Conservation (phyloP, 1,284 basidiomycete species). For the Trichosporon coremiiforme region DNA sequence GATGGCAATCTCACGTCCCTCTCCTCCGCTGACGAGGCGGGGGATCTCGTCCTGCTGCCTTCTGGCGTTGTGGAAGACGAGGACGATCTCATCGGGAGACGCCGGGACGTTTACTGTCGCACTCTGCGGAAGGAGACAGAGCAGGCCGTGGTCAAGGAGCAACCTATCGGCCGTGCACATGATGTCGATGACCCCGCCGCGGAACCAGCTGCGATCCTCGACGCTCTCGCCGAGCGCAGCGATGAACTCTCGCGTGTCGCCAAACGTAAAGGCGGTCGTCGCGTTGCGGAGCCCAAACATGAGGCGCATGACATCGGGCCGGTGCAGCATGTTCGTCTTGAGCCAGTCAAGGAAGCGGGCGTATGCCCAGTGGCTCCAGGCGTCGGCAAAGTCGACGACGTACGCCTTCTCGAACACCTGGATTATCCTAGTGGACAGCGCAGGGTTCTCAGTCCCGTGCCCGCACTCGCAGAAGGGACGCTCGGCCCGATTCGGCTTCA, state of each 20-base stretch:
- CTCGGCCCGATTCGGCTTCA: no score
- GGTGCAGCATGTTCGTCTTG: neutral
- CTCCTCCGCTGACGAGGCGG: no score
- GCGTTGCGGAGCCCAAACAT: neutral
- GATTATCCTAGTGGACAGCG: no score
- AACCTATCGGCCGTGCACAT: neutral
- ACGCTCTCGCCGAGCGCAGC: neutral
- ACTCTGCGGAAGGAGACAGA: neutral
- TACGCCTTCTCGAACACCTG: no score
- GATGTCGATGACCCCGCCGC: neutral
- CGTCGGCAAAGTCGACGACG: no score
- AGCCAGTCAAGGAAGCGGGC: no score
- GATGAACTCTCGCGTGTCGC: neutral
- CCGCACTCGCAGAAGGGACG: no score
- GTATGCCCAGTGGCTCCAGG: no score
- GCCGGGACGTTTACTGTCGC: neutral
- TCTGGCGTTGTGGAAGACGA: neutral
- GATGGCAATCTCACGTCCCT: neutral
- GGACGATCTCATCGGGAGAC: neutral
- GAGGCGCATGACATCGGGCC: neutral
- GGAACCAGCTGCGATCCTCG: neutral
- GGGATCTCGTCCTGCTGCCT: neutral
- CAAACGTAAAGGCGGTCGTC: neutral
- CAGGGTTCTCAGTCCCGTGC: no score
- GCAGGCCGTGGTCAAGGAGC: neutral